phyloP scores from a whole-genome alignment of 352 stramenopile species.

The Pythium chondricola region DNA sequence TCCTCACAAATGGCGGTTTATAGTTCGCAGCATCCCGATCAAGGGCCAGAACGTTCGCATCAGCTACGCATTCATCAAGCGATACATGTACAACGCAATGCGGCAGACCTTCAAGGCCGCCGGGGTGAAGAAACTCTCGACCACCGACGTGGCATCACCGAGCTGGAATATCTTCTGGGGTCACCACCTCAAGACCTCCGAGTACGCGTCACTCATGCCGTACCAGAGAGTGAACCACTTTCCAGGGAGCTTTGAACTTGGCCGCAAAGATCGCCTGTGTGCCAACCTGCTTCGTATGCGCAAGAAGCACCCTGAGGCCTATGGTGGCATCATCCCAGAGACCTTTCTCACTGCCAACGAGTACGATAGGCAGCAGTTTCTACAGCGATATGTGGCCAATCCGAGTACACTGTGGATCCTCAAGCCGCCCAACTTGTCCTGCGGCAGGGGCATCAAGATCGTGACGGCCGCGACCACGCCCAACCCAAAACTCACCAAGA shows the following conservation, averaged over 20 bases:
- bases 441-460: slow-evolving; percentile 72
- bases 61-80: slow-evolving; percentile 52
- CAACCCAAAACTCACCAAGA: slow-evolving; percentile 52
- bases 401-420: slow-evolving; percentile 66
- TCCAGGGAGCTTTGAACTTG: slow-evolving; percentile 67
- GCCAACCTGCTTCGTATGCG: slow-evolving; percentile 49
- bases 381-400: slow-evolving; percentile 34
- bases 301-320: slow-evolving; percentile 49
- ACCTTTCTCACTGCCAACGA: slow-evolving; percentile 68
- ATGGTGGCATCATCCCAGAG: slow-evolving; percentile 54
- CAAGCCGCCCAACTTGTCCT: slow-evolving; percentile 75
- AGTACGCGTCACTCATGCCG: slow-evolving; percentile 34
- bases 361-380: slow-evolving; percentile 63
- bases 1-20: background rate
- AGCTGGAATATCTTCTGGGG: slow-evolving; percentile 77
- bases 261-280: slow-evolving; percentile 69
- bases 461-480: slow-evolving; percentile 33
- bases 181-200: slow-evolving; percentile 43
- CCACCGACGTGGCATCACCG: slow-evolving; percentile 11
- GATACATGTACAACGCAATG: slow-evolving; percentile 79
- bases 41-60: slow-evolving; percentile 25
- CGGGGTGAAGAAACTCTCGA: slow-evolving; percentile 28
- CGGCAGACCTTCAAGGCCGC: slow-evolving; percentile 42
- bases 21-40: slow-evolving; percentile 28
- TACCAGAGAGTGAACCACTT: slow-evolving; percentile 75